Percentiles rank a stretch among this genome's conserved stretches.
phyloP scores from a whole-genome alignment of 2,329 filamentous ascomycete genomes.

The Gremmenia infestans region DNA sequence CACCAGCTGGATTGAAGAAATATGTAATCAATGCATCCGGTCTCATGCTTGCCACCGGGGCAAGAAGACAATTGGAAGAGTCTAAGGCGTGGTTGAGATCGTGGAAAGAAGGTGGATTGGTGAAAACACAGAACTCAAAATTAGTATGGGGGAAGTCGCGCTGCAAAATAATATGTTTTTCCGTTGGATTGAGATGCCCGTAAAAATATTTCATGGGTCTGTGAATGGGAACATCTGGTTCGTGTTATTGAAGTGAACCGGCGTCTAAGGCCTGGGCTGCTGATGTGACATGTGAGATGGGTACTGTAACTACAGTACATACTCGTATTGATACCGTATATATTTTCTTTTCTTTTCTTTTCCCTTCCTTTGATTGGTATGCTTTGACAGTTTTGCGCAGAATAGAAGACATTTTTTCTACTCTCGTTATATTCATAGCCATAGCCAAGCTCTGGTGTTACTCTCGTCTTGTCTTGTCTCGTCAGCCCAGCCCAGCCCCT shows the following conservation, averaged over 20 bases:
- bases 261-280: too few species aligned
- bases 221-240: too few species aligned
- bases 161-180: constrained; percentile 20
- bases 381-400: too few species aligned
- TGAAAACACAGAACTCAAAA: constrained; percentile 14
- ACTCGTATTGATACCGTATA: too few species aligned
- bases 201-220: too few species aligned
- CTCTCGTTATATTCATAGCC: too few species aligned
- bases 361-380: too few species aligned
- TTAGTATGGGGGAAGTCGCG: constrained; percentile 12
- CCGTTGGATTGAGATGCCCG: constrained; percentile 2
- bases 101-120: constrained; percentile 13
- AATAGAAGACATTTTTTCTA: too few species aligned
- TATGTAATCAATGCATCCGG: constrained; percentile 14
- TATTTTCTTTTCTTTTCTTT: too few species aligned
- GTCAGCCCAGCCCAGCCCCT: background rate
- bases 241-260: too few species aligned
- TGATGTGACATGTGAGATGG: too few species aligned
- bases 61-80: constrained; percentile 16
- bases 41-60: constrained; percentile 12
- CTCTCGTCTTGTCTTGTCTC: background rate
- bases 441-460: background rate
- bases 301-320: too few species aligned
- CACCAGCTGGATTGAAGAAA: background rate
- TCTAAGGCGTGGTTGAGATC: constrained; percentile 8